A percentile compares a stretch with the other conserved stretches of the same genome.
Conservation (phyloP, 1,284 basidiomycete species). For the Ganoderma sinense region DNA sequence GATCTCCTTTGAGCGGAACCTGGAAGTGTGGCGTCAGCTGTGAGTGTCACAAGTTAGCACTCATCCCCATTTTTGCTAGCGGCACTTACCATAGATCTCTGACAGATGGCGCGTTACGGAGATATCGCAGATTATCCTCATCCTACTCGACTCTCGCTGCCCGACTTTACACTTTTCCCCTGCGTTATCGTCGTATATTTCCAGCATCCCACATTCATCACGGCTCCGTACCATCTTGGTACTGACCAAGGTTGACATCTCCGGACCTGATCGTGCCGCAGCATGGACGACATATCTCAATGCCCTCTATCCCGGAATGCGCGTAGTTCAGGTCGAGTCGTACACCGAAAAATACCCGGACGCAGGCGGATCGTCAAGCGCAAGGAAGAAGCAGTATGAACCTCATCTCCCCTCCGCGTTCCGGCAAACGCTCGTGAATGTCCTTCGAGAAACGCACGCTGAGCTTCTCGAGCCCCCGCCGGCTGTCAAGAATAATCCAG, state of each 20-base stretch:
- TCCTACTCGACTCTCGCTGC: conserved; percentile 88
- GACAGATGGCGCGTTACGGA: conserved; percentile 89
- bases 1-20: conserved; percentile 87
- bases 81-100: conserved; percentile 9
- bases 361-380: conserved; percentile 35
- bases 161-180: conserved; percentile 75
- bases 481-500: conserved; percentile 57
- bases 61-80: not conserved
- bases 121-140: conserved; percentile 84
- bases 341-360: conserved; percentile 61
- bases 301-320: conserved; percentile 58
- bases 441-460: conserved; percentile 72
- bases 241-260: conserved; percentile 83
- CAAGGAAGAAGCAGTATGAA: conserved; percentile 53
- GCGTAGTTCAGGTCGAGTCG: conserved; percentile 78
- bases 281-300: conserved; percentile 78
- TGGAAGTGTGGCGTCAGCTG: conserved; percentile 94
- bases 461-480: conserved; percentile 77
- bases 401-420: conserved; percentile 73
- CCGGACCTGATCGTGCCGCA: conserved; percentile 48
- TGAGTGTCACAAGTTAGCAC: conserved; percentile 48
- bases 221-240: conserved; percentile 76
- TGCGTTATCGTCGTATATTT: conserved; percentile 60
- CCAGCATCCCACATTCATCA: conserved; percentile 36
- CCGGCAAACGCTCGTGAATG: conserved; percentile 67